phyloP scores from a whole-genome alignment of 2,329 filamentous ascomycete genomes.

The Fusarium caatingaense region DNA sequence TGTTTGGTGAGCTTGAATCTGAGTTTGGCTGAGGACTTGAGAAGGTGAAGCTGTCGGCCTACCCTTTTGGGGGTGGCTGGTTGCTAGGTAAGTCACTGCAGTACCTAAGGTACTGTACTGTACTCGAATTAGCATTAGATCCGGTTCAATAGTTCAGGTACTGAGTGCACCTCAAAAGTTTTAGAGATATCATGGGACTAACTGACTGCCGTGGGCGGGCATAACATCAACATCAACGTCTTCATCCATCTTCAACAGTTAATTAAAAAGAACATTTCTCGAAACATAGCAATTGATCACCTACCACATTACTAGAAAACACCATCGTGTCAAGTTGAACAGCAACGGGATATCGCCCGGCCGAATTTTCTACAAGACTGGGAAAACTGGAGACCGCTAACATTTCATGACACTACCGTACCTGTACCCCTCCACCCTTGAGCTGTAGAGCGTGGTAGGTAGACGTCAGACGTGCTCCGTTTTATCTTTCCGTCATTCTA shows the following conservation, averaged over 20 bases:
- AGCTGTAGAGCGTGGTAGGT: constrained; percentile 14
- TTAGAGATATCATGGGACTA: constrained; percentile 11
- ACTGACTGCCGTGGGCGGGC: not conserved
- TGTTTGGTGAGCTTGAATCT: constrained; percentile 36
- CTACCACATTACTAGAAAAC: not conserved
- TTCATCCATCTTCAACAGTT: constrained; percentile 1
- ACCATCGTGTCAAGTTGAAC: not conserved
- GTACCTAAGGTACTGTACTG: not conserved
- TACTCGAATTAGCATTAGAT: not conserved
- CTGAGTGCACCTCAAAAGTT: not conserved
- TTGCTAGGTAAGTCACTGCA: not conserved
- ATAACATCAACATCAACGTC: constrained; percentile 12
- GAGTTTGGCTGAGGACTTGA: constrained; percentile 23
- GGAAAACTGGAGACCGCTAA: constrained; percentile 46
- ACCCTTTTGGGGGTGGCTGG: constrained; percentile 27
- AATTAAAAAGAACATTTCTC: not conserved
- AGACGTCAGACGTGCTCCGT: constrained; percentile 41
- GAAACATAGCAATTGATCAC: not conserved
- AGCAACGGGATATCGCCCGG: constrained; percentile 35
- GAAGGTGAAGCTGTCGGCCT: constrained; percentile 26
- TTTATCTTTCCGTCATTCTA: constrained; percentile 44
- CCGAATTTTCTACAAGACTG: constrained; percentile 37
- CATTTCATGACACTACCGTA: constrained; percentile 46
- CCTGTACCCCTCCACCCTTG: constrained; percentile 47
- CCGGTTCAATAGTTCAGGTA: not conserved